These are phyloP conservation scores for Pluteus cervinus DNA, from an alignment of 768 basidiomycete species.

Conservation along the genomic window DNA sequence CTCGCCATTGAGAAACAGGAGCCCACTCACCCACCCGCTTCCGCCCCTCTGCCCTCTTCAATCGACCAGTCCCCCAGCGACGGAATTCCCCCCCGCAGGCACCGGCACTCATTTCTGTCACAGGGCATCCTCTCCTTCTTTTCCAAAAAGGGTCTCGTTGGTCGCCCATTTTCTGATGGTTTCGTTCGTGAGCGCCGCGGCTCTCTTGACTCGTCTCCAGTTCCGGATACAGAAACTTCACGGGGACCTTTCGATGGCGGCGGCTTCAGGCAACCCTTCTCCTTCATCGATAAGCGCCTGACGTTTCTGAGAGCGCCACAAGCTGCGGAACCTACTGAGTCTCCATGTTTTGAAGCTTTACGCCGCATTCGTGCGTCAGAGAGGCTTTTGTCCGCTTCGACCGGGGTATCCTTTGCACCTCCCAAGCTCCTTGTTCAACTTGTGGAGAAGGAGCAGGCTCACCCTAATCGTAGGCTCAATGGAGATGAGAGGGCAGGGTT, in stretches of 20 bases:
- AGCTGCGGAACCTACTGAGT: constrained; percentile 26
- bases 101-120: constrained; percentile 28
- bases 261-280: too few species aligned
- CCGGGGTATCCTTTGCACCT: constrained; percentile 39
- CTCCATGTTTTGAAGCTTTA: too few species aligned
- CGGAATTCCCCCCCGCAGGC: constrained; percentile 11
- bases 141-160: constrained; percentile 18
- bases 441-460: constrained; percentile 40
- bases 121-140: constrained; percentile 38
- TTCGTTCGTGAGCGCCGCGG: constrained; percentile 21
- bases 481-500: constrained; percentile 56
- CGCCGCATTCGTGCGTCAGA: constrained; percentile 32
- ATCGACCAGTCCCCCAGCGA: constrained; percentile 7
- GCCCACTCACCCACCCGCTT: constrained; percentile 26
- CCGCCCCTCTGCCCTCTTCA: constrained; percentile 18
- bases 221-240: too few species aligned
- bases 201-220: constrained; percentile 22
- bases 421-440: constrained; percentile 46
- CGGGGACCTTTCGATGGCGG: constrained; percentile 25
- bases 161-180: constrained; percentile 15
- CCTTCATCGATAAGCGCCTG: constrained; percentile 15
- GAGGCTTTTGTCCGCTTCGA: constrained; percentile 45
- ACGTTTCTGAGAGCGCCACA: constrained; percentile 23
- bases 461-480: constrained; percentile 32
- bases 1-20: too few species aligned